Evolutionary conservation across 2,329 filamentous ascomycete genomes (phyloP).

Genomic region (Phaeoacremonium minimum): DNA sequence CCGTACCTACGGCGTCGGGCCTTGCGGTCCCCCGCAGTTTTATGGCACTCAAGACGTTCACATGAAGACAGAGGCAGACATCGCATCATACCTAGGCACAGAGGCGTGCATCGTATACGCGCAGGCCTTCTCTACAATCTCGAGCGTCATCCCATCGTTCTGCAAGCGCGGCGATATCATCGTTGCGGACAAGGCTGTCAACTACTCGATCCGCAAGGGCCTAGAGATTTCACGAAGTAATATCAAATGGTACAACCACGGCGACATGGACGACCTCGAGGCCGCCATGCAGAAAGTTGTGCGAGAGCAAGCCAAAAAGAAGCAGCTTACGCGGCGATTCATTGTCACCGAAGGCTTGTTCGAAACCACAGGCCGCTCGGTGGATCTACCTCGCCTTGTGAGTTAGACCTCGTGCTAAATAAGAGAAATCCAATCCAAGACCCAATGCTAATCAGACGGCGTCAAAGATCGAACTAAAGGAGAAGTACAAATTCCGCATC

Average conservation of each 20-base stretch:
- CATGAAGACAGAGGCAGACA: constrained; percentile 92
- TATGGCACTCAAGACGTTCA: constrained; percentile 98
- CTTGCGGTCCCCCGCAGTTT: constrained; percentile 94
- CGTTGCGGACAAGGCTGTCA: constrained; percentile 88
- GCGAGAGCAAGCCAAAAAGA: constrained; percentile 79
- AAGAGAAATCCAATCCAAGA: background rate
- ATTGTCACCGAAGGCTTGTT: constrained; percentile 95
- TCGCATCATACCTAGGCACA: constrained; percentile 83
- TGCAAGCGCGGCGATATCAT: constrained; percentile 97
- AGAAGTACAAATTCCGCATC: constrained; percentile 95
- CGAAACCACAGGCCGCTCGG: constrained; percentile 82
- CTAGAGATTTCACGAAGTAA: constrained; percentile 89
- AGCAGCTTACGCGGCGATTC: constrained; percentile 86
- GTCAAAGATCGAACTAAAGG: constrained; percentile 77
- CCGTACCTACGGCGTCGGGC: constrained; percentile 92
- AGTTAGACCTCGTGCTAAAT: constrained; percentile 21
- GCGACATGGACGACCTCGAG: constrained; percentile 92
- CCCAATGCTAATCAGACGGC: background rate
- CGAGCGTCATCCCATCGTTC: constrained; percentile 94
- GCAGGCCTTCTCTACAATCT: constrained; percentile 93
- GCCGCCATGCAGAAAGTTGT: constrained; percentile 78
- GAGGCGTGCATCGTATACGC: constrained; percentile 92
- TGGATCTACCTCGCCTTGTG: constrained; percentile 81
- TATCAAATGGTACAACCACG: constrained; percentile 92
- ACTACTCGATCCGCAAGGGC: constrained; percentile 90